These are phyloP conservation scores for Paecilomyces formosus DNA, from an alignment of 2,329 filamentous ascomycete species.

Conservation along the genomic window DNA sequence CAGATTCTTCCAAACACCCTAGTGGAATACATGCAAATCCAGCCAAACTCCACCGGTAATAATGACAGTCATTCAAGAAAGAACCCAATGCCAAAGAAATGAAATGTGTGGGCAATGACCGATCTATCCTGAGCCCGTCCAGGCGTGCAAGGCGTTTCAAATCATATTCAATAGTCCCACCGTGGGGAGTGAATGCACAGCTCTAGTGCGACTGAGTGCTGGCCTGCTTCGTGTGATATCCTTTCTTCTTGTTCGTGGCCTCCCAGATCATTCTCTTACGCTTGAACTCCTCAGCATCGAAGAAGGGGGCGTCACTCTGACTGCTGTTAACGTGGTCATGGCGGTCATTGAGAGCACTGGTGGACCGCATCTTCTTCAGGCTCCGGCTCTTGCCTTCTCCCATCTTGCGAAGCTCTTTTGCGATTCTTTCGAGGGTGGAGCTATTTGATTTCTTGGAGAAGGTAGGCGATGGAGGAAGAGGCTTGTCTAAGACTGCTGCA, in stretches of 20 bases:
- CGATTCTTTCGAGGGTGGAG: slow-evolving; percentile 53
- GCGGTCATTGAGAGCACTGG: slow-evolving; percentile 43
- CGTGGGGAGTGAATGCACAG: not conserved
- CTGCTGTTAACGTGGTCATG: slow-evolving; percentile 24
- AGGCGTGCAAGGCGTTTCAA: not conserved
- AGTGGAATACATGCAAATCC: not conserved
- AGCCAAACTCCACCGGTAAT: not conserved
- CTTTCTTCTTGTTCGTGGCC: slow-evolving; percentile 30
- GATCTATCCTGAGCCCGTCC: not conserved
- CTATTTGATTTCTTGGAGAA: slow-evolving; percentile 23
- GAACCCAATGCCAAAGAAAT: not conserved
- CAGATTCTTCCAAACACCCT: not conserved
- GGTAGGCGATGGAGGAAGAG: slow-evolving; percentile 31
- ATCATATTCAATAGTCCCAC: not conserved
- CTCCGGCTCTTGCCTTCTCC: slow-evolving; percentile 19
- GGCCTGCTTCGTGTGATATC: slow-evolving; percentile 14
- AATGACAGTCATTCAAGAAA: not conserved
- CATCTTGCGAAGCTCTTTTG: slow-evolving; percentile 49
- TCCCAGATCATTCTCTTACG: slow-evolving; percentile 42
- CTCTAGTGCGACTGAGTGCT: slow-evolving; percentile 10
- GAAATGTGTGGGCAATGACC: not conserved
- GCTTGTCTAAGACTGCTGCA: slow-evolving; percentile 30
- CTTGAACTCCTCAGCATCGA: slow-evolving; percentile 44
- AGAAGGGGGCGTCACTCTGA: slow-evolving; percentile 29
- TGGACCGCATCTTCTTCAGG: slow-evolving; percentile 45